Base-by-base conservation (phyloP, 495 filamentous ascomycete genomes). In the Penicillium fimorum region DNA sequence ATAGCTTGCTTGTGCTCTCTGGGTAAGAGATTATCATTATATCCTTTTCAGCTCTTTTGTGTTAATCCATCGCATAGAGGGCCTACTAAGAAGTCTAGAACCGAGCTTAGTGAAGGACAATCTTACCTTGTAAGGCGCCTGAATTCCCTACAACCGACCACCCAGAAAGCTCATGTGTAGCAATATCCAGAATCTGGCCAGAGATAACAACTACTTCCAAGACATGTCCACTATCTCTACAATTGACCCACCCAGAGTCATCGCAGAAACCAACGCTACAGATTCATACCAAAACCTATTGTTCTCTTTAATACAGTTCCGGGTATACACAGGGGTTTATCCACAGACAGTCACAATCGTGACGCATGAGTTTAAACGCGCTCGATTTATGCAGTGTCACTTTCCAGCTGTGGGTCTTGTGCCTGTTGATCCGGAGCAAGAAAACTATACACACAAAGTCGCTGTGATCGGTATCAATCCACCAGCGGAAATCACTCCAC, bases 201-300 rank as follows among this genome's bases (percentile, higher is more conserved):
- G 57, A 56, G 69, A 75, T 10, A 76, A 76, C 48, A 50, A 68
- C 48, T 76, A 71, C 47, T 75, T 80, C 52, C 37, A 56, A 5
- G 27, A 59, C 27, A 20, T 48, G 4, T 13, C 33, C 22, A 51
- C 48, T 12, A 15, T 22, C 8, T 15, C 52, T 0, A 37, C 12
- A 24, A 65, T 66, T 20, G 52, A 73, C 18, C 58, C 45, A 10
- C 44, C 52, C 1, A 50, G 61, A 73, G 38, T 86, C 40, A 64
- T 77, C 7, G 63, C 82, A 5, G 90, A 94, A 63, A 73, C 80
- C 11, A 75, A 79, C 48, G 88, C 90, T 1, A 80, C 87, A n/a
- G 90, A 95, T 60, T 91, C 87, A 4, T 90, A 88, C 63, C 82
- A 87, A 55, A 95, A 94, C 59, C 70, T 92, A 12, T 66, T 92